Conservation (phyloP, 1,284 basidiomycete species). For the Ganoderma multipileum region DNA sequence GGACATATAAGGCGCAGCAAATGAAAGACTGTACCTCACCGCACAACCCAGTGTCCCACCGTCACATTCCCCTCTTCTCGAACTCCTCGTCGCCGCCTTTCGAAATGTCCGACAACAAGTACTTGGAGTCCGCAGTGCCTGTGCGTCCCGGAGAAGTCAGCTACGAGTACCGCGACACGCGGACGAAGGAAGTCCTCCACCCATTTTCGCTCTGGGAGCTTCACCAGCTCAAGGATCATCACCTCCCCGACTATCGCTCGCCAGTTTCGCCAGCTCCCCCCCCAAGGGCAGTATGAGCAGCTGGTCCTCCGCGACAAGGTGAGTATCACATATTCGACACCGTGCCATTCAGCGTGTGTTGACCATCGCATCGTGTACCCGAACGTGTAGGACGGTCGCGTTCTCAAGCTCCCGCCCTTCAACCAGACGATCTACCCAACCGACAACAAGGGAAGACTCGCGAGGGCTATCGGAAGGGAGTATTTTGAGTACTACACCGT, state of each 20-base stretch:
- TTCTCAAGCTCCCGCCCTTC: neutral
- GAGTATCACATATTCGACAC: neutral
- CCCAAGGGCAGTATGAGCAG: neutral
- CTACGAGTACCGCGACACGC: neutral
- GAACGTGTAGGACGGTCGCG: neutral
- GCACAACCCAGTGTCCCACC: neutral
- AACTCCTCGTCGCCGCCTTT: neutral
- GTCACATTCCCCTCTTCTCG: neutral
- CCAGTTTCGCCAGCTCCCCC: neutral
- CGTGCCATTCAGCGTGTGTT: neutral
- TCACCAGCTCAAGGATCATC: neutral
- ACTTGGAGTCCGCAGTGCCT: neutral
- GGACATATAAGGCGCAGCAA: neutral
- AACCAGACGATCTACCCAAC: neutral
- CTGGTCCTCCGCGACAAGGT: neutral
- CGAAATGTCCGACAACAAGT: neutral
- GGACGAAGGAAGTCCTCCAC: neutral
- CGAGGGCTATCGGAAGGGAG: neutral
- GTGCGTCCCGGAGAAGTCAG: neutral
- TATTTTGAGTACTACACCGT: neutral
- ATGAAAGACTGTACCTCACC: neutral
- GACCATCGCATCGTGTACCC: neutral
- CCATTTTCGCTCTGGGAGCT: neutral
- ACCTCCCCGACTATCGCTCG: neutral
- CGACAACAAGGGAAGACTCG: neutral